Base-by-base conservation (phyloP, 352 stramenopile species). In the Pythium apleroticum region DNA sequence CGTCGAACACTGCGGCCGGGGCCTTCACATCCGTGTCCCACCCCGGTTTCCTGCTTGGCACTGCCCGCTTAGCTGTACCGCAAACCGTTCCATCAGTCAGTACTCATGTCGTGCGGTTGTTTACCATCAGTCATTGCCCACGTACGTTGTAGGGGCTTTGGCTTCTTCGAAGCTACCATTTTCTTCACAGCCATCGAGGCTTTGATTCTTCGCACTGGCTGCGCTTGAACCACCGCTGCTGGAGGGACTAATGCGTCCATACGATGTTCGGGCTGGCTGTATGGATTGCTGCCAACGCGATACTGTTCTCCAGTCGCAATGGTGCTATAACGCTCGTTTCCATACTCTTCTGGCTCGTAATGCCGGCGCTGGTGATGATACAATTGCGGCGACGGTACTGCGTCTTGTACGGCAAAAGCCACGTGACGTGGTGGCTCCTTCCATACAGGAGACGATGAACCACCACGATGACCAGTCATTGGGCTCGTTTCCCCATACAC, bases 391-490 rank as follows among this genome's bases (percentile, higher is more conserved):
- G 77, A 87, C 17, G 77, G 69, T 27, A 70, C 53, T 10, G 70
- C 66, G 30, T 80, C 71, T 20, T 86, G 74, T 52, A 78, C 67
- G 17, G 77, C 69, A 27, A 90, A 90, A 4, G 71, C 75, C 37
- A 90, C 78, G 20, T 73, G 77, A 14, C 68, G 53, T 11, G 62
- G 60, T 4, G 63, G 52, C 14, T 15, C 46, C 17, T 50, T 52
- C 49, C 37, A 60, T 31, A 8, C 20, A 20, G n/a, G 33, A 12
- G 50, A 45, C 39, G 41, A 22, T 19, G 33, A 6, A 17, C 15
- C n/a, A 35, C 43, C 22, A 17, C 28, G 28, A 39, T 54, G 55
- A 3, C 25, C 53, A 19, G 53, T 31, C 14, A 49, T 1, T 3
- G 43, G 35, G 12, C 37, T 28, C 30, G 20, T 19, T 19, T 39